phyloP scores from a whole-genome alignment of 1,284 basidiomycete species.

The Inonotus hispidus region DNA sequence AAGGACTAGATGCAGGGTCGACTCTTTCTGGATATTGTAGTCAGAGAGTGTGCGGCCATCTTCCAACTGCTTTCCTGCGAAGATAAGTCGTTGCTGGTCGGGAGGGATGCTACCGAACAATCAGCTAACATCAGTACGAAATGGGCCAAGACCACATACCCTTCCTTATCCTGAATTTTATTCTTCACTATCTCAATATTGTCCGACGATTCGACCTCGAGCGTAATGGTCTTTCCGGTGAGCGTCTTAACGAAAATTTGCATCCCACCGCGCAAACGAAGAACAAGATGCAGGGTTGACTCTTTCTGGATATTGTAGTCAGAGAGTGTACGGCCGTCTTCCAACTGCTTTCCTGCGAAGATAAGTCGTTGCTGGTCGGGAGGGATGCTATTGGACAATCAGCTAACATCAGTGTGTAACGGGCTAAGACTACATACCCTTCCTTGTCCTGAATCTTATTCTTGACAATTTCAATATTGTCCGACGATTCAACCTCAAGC shows the following conservation, averaged over 20 bases:
- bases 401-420: not conserved
- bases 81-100: constrained; percentile 36
- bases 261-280: constrained; percentile 55
- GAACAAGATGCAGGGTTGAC: constrained; percentile 51
- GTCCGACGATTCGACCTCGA: constrained; percentile 52
- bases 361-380: constrained; percentile 28
- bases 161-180: constrained; percentile 44
- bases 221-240: constrained; percentile 53
- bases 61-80: constrained; percentile 45
- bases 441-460: constrained; percentile 45
- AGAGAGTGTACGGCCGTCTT: constrained; percentile 22
- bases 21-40: constrained; percentile 35
- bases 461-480: constrained; percentile 53
- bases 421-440: constrained; percentile 20
- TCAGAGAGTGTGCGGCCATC: constrained; percentile 39
- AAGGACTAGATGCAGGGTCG: constrained; percentile 54
- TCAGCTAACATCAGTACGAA: not conserved
- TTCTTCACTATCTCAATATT: constrained; percentile 51
- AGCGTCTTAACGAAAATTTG: constrained; percentile 45
- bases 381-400: constrained; percentile 28
- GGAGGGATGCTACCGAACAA: constrained; percentile 11
- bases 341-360: constrained; percentile 49
- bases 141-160: constrained; percentile 1
- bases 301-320: constrained; percentile 49
- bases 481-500: constrained; percentile 42